phyloP scores from a whole-genome alignment of 306 rosid genomes.

The Mucuna pruriens region DNA sequence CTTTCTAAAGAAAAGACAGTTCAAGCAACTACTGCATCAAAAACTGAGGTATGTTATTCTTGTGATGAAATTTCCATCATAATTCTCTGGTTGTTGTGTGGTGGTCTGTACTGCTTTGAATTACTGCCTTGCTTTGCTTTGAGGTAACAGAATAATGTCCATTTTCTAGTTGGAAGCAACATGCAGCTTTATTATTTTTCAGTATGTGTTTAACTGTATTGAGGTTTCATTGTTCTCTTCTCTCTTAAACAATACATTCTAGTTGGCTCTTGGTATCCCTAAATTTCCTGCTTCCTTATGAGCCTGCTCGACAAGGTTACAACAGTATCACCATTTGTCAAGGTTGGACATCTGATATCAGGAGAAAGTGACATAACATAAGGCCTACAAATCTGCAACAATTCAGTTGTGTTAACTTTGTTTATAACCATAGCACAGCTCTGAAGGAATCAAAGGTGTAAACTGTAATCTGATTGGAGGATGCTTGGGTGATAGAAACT shows the following conservation, averaged over 20 bases:
- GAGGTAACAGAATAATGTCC: background rate
- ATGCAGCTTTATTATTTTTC: background rate
- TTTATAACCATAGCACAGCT: background rate
- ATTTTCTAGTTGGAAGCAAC: slow-evolving; percentile 24
- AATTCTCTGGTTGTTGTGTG: background rate
- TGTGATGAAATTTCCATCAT: slow-evolving; percentile 10
- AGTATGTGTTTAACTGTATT: background rate
- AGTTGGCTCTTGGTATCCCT: background rate
- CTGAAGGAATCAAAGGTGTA: background rate
- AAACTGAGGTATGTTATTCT: slow-evolving; percentile 58
- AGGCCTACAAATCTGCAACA: background rate
- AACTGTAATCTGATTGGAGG: slow-evolving; percentile 1
- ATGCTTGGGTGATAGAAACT: no score
- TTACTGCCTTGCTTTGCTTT: background rate
- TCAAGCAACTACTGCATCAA: slow-evolving; percentile 49
- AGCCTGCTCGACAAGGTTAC: background rate
- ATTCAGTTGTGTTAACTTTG: background rate
- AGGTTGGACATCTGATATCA: background rate
- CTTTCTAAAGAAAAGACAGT: slow-evolving; percentile 51
- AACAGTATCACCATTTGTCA: background rate
- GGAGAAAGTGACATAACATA: background rate
- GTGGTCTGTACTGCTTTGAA: background rate
- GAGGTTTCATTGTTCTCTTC: background rate
- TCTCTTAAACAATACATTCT: background rate
- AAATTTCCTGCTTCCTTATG: background rate